phyloP scores from a whole-genome alignment of 768 basidiomycete species.

The Tylopilus subfusipes region DNA sequence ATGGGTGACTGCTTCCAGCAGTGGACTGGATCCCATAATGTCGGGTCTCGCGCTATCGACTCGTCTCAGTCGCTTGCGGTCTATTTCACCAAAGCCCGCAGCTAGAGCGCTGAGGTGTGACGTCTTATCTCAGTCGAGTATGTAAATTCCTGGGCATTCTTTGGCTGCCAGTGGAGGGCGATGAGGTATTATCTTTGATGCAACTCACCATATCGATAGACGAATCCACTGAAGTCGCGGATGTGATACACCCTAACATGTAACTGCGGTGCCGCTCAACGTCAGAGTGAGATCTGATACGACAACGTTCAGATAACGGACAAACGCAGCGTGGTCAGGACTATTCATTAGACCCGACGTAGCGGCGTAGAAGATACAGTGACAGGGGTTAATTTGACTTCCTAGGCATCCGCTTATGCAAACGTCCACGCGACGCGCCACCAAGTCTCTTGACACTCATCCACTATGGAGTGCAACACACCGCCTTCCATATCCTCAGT shows the following conservation, averaged over 20 bases:
- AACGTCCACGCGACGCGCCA: not conserved
- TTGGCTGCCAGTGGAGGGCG: too few species aligned
- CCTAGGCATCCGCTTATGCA: not conserved
- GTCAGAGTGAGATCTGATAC: not conserved
- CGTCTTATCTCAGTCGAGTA: not conserved
- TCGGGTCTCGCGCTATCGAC: not conserved
- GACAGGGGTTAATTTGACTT: not conserved
- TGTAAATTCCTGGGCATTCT: not conserved
- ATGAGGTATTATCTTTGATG: not conserved
- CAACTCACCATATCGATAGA: too few species aligned
- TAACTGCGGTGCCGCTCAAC: too few species aligned
- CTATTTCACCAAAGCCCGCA: not conserved
- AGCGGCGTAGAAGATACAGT: too few species aligned
- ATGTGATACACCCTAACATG: too few species aligned
- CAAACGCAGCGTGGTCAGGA: not conserved
- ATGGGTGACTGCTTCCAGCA: too few species aligned
- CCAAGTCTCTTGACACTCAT: not conserved
- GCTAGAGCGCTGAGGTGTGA: not conserved
- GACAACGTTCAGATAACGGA: not conserved
- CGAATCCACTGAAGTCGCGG: too few species aligned
- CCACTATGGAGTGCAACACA: constrained; percentile 17
- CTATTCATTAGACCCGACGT: too few species aligned
- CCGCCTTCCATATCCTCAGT: constrained; percentile 21
- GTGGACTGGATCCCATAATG: not conserved
- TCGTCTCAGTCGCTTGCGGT: not conserved